Base-by-base conservation (phyloP, 2,329 filamentous ascomycete species). In the Ophiocordyceps robertsii region DNA sequence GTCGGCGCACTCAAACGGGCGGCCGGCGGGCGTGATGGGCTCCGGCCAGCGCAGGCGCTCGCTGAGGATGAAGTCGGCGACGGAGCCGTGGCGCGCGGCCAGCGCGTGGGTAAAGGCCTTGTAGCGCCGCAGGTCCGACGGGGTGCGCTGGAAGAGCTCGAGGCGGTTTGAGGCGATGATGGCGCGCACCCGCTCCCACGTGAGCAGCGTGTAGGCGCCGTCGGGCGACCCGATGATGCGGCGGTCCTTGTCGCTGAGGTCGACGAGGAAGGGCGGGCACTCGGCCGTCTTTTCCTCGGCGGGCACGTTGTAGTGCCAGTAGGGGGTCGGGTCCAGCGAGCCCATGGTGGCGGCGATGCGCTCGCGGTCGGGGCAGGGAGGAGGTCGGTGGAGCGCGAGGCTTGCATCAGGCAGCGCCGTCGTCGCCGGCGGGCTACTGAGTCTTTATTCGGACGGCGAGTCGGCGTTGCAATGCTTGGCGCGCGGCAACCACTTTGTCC, bases 241-340 rank as follows among this genome's bases (percentile, higher is more conserved):
- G 13, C 70, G 66, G 58, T 93, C 84, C 62, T 92, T 93, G 37
- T 68, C 64, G 40, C 68, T 72, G 43, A 82, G 64, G 49, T 75
- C 68, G 40, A 56, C 61, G 32, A 95, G 73, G 56, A 77, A 92
- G 6, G 73, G 69, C 0, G 89, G 89, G 55, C 88, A 94, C 42
- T 78, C 68, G 3, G 61, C 52, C 0, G 80, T 77, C 57, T 80
- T 76, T 48, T 81, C 63, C 24, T 68, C 58, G 31, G 66, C 62
- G 0, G 84, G 77, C 14, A 93, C 65, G 59, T 95, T 95, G 61
- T 83, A 72, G 48, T 90, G 82, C 88, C 88, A 95, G 66, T 82
- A 94, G 0, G 82, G 80, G 12, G 62, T 46, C 44, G 45, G 43
- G 33, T 48, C 43, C 39, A 52, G 48, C 27, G 53, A 56, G 32